phyloP scores from a whole-genome alignment of 2,329 filamentous ascomycete genomes.

The Biscogniauxia sp. region DNA sequence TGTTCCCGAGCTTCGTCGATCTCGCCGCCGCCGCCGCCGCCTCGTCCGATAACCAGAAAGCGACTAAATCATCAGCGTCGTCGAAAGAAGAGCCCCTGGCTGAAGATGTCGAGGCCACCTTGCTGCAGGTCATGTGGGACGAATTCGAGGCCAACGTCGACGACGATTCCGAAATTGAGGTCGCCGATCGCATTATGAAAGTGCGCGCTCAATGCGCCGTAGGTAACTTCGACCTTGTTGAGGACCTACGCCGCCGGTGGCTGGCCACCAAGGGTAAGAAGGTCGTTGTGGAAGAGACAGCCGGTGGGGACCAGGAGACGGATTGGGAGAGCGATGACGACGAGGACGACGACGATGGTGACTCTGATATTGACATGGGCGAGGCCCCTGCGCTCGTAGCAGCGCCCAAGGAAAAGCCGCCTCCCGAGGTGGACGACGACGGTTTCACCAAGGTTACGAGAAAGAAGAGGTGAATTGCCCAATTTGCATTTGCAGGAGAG shows the following conservation, averaged over 20 bases:
- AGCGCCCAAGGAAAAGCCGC: slow-evolving; percentile 58
- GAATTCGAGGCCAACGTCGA: slow-evolving; percentile 94
- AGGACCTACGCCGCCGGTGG: slow-evolving; percentile 62
- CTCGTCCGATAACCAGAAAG: slow-evolving; percentile 15
- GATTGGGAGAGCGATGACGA: slow-evolving; percentile 61
- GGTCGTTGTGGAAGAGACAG: slow-evolving; percentile 39
- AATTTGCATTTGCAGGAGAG: slow-evolving; percentile 4
- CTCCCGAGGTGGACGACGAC: slow-evolving; percentile 75
- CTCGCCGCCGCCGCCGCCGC: slow-evolving; percentile 32
- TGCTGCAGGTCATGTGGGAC: slow-evolving; percentile 89
- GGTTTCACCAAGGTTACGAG: slow-evolving; percentile 74
- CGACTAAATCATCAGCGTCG: not conserved
- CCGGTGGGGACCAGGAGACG: slow-evolving; percentile 34
- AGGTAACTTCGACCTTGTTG: slow-evolving; percentile 65
- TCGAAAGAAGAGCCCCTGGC: slow-evolving; percentile 57
- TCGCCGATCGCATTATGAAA: slow-evolving; percentile 70
- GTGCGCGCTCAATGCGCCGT: slow-evolving; percentile 62
- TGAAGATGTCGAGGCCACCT: slow-evolving; percentile 77
- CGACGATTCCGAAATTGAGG: slow-evolving; percentile 75
- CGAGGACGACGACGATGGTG: slow-evolving; percentile 51
- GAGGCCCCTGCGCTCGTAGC: slow-evolving; percentile 64
- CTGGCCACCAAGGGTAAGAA: slow-evolving; percentile 59
- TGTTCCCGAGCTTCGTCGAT: slow-evolving; percentile 66
- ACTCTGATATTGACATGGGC: slow-evolving; percentile 63
- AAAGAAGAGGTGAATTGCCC: slow-evolving; percentile 52